phyloP scores from a whole-genome alignment of 1,284 basidiomycete genomes.

The Malassezia sympodialis region DNA sequence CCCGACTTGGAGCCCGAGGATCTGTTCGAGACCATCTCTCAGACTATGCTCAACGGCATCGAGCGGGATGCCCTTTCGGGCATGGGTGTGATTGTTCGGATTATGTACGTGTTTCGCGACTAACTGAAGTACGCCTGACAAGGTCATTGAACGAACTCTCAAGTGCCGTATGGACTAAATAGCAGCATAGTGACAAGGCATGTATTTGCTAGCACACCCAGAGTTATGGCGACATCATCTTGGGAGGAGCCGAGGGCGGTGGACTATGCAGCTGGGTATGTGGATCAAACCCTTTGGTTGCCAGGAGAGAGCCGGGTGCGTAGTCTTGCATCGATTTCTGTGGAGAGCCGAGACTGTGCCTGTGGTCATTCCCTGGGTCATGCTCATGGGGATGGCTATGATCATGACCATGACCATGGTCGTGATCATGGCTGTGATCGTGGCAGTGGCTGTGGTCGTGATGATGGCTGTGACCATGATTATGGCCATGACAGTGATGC shows the following conservation, averaged over 20 bases:
- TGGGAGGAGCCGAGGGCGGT: background rate
- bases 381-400: constrained; percentile 9
- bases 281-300: background rate
- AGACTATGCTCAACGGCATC: constrained; percentile 86
- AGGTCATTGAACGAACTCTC: constrained; percentile 44
- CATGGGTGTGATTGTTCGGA: constrained; percentile 88
- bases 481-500: constrained; percentile 18
- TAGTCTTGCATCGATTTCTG: background rate
- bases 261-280: background rate
- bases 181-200: background rate
- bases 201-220: background rate
- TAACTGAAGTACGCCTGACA: constrained; percentile 37
- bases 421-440: constrained; percentile 21
- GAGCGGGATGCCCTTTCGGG: constrained; percentile 94
- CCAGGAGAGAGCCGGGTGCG: background rate
- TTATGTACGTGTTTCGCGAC: constrained; percentile 63
- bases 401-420: background rate
- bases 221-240: constrained; percentile 12
- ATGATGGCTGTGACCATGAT: constrained; percentile 18
- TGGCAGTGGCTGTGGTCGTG: constrained; percentile 12
- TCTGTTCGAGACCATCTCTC: constrained; percentile 94
- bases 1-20: constrained; percentile 92
- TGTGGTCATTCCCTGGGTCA: constrained; percentile 16
- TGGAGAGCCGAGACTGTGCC: constrained; percentile 9
- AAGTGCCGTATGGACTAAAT: constrained; percentile 24